Base-by-base conservation (phyloP, 2,329 filamentous ascomycete genomes). In the Hymenoscyphus infarciens region DNA sequence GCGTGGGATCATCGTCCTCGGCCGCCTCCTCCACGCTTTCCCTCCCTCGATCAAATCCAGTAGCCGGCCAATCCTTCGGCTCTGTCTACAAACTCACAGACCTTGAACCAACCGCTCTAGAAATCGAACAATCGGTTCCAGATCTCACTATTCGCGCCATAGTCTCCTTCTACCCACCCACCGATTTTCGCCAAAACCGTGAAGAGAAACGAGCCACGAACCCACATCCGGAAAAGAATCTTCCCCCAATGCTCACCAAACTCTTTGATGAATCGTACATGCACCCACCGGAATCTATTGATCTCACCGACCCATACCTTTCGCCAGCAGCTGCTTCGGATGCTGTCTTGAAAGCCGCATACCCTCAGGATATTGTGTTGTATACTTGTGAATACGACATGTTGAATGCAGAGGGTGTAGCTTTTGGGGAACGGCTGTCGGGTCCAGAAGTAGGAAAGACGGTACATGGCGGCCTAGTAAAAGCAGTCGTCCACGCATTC, bases 371-470 rank as follows among this genome's bases (percentile, higher is more conserved):
- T 16, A 73, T 88, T 2, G 77, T 87, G 19, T 75, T 87, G 52
- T 84, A 83, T 68, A 81, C 86, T 2, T 88, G 86, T 74, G 86
- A 88, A 75, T 83, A 81, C 73, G 84, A 88, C 71, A 87, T 88
- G 83, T 74, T 88, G n/a, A 78, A 85, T 10, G 77, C 76, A 1
- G 85, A 88, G 70, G 85, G 83, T 11, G 77, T 87, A 64, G 77
- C 79, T 4, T 87, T 92, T 66, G 81, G 84, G 11, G 79, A 85
- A 59, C 79, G 87, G 22, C 73, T 92, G 8, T 73, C 77, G 56
- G 71, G 75, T 1, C 57, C 70, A 7, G 77, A 78, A 1, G 73
- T 85, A 5, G 77, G 77, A 27, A 88, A 87, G 75, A 78, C 79
- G 7, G 82, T 89, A 1, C 76, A 78, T 59, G 87, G 86, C 68